Percentiles rank a stretch among this genome's conserved stretches.
These are phyloP conservation scores for Tetradesmus lagerheimii DNA, from an alignment of 139 green algal species.

Conservation along the genomic window DNA sequence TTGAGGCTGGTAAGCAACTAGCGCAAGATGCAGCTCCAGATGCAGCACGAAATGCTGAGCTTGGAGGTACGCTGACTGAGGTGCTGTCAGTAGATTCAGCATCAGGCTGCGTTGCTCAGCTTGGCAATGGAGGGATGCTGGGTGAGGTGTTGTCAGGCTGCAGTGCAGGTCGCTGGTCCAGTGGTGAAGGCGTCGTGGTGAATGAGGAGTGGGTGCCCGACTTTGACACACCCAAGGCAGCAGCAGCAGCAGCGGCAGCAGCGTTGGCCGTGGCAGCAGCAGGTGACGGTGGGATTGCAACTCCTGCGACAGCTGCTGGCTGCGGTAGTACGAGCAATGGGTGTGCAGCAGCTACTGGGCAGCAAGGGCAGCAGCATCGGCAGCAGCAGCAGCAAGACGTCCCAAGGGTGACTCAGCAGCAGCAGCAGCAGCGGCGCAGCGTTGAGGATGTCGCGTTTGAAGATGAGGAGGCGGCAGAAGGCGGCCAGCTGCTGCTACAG, in stretches of 20 bases:
- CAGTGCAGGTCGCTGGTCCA: not conserved
- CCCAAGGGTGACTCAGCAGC: not conserved
- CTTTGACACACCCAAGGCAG: not conserved
- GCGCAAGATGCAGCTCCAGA: no score
- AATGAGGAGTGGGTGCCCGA: slow-evolving; percentile 40
- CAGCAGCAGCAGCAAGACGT: slow-evolving; percentile 18
- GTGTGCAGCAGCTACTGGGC: not conserved
- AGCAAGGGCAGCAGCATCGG: not conserved
- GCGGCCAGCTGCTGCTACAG: not conserved
- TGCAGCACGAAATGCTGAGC: no score
- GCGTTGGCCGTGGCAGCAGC: not conserved
- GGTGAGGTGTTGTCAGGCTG: not conserved
- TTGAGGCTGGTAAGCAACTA: no score
- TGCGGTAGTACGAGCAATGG: no score
- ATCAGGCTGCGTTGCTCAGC: no score
- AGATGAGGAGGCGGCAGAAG: not conserved
- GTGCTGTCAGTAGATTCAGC: no score
- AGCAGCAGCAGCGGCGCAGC: not conserved
- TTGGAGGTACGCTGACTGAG: no score
- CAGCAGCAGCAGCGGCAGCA: slow-evolving; percentile 10
- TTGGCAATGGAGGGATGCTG: no score
- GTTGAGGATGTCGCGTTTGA: not conserved
- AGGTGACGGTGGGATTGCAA: not conserved
- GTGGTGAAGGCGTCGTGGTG: not conserved
- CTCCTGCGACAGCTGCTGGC: no score